phyloP scores from a whole-genome alignment of 345 rosid genomes.

The Eucalyptus sp. region DNA sequence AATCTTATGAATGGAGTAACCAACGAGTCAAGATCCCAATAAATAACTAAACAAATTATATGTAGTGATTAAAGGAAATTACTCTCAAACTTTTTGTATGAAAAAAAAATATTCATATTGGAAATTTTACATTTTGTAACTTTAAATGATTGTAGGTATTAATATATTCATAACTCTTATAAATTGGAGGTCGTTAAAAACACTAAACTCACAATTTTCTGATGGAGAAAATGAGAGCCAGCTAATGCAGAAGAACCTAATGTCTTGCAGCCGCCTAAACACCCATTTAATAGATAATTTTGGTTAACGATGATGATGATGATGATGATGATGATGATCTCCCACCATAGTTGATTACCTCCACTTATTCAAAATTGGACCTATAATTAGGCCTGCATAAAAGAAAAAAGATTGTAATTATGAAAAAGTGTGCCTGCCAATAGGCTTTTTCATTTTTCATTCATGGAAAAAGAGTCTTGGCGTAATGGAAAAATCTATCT shows the following conservation, averaged over 20 bases:
- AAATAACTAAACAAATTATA: not conserved
- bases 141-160: not conserved
- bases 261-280: not conserved
- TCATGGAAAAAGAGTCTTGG: not conserved
- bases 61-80: rapidly evolving
- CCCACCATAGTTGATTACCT: not conserved
- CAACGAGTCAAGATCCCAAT: not conserved
- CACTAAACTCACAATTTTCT: not conserved
- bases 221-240: not conserved
- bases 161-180: not conserved
- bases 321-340: not conserved
- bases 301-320: not conserved
- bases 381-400: not conserved
- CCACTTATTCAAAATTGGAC: not conserved
- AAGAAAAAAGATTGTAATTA: not conserved
- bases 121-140: not conserved
- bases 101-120: not conserved
- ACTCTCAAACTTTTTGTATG: not conserved
- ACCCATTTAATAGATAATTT: not conserved
- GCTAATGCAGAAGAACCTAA: not conserved
- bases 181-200: not conserved
- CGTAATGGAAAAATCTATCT: not conserved
- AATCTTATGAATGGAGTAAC: not conserved
- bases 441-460: not conserved
- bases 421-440: not conserved